These are phyloP conservation scores for Eucalyptus pauciflora DNA, from an alignment of 345 rosid species.

Conservation along the genomic window DNA sequence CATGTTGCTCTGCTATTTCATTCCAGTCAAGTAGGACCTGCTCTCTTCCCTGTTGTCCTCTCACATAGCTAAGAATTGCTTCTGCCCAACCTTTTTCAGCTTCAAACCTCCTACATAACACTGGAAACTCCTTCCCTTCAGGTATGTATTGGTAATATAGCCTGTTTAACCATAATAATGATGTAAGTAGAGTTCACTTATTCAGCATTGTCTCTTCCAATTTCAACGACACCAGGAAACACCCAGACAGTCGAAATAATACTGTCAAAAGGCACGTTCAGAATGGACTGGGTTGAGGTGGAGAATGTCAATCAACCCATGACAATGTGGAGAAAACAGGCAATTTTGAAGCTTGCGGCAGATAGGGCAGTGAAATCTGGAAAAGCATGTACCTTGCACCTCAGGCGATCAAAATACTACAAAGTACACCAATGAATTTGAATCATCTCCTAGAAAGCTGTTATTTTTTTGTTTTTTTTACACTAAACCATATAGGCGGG, in stretches of 20 bases:
- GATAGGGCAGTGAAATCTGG: neutral
- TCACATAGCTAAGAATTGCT: conserved; percentile 10
- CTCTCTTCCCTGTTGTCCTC: conserved; percentile 23
- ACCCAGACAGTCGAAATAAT: neutral
- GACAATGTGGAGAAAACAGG: neutral
- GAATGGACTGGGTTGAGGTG: neutral
- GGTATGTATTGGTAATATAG: conserved; percentile 53
- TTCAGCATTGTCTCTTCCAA: neutral
- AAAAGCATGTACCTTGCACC: neutral
- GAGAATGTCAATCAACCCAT: neutral
- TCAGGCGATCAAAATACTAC: neutral
- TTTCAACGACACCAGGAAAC: neutral
- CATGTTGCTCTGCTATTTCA: conserved; percentile 61
- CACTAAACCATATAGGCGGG: neutral
- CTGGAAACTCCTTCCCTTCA: conserved; percentile 77
- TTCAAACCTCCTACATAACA: conserved; percentile 50
- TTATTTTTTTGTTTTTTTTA: neutral
- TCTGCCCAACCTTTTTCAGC: conserved; percentile 23
- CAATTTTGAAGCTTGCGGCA: neutral
- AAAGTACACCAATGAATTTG: neutral
- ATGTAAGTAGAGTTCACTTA: conserved; percentile 1
- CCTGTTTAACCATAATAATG: neutral
- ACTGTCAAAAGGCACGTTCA: neutral
- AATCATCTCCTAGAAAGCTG: neutral
- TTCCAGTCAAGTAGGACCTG: conserved; percentile 91